phyloP scores from a whole-genome alignment of 257 asterid species.

The Osmanthus fragrans region DNA sequence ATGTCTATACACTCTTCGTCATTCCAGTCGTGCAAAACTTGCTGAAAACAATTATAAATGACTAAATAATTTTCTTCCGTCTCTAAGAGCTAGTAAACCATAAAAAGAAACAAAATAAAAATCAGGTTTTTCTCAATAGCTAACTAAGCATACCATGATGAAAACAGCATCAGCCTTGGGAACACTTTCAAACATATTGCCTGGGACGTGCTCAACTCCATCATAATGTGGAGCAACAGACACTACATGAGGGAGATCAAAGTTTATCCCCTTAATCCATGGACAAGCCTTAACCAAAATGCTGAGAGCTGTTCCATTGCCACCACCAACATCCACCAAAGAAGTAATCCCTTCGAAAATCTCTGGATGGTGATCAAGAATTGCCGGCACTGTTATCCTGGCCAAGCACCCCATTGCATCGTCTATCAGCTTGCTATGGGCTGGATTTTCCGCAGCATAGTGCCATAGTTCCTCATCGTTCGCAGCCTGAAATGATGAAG shows the following conservation, averaged over 20 bases:
- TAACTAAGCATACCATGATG: conserved; percentile 45
- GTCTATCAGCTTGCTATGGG: conserved; percentile 43
- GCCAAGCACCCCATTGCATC: conserved; percentile 59
- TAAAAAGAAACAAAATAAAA: too few relatives aligned
- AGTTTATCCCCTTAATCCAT: conserved; percentile 54
- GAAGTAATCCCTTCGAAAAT: conserved; percentile 44
- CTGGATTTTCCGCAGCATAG: conserved; percentile 26
- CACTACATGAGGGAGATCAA: conserved; percentile 60
- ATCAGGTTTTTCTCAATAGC: too few relatives aligned
- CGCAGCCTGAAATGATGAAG: conserved; percentile 40
- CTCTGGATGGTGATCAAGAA: conserved; percentile 35
- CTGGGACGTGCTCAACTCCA: conserved; percentile 53
- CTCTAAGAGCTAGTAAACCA: not conserved
- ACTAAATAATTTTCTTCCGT: not conserved
- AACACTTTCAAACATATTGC: conserved; percentile 58
- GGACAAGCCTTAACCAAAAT: conserved; percentile 48
- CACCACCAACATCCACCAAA: conserved; percentile 79
- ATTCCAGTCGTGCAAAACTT: conserved; percentile 68
- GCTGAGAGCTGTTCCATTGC: conserved; percentile 57
- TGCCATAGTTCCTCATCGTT: conserved; percentile 52
- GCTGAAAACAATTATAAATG: conserved; percentile 22
- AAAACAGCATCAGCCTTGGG: conserved; percentile 71
- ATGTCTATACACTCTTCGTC: conserved; percentile 51
- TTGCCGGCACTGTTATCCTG: conserved; percentile 21
- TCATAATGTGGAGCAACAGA: conserved; percentile 30